Percentiles rank a stretch among this genome's conserved stretches.
Conservation (phyloP, 805 yeast species). For the Huiozyma sinensis region DNA sequence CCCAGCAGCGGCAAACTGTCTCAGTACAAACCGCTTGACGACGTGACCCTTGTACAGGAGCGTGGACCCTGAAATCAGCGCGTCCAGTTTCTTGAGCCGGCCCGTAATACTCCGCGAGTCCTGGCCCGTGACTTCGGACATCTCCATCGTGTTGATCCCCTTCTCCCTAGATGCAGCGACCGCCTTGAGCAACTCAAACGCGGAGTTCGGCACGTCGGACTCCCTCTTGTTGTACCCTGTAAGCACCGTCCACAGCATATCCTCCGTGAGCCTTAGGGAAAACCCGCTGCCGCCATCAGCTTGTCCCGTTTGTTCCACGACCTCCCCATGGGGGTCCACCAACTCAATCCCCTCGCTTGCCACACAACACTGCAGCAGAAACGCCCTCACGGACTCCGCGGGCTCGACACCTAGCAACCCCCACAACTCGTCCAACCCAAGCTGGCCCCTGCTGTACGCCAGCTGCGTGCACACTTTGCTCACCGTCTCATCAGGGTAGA, state of each 20-base stretch:
- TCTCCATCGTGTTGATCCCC: slow-evolving; percentile 52
- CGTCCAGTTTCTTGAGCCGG: slow-evolving; percentile 46
- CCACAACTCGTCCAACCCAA: slow-evolving; percentile 12
- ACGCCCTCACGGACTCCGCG: slow-evolving; percentile 8
- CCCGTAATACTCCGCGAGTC: slow-evolving; percentile 62
- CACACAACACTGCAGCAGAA: slow-evolving; percentile 12
- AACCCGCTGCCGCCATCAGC: background rate
- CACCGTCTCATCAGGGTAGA: slow-evolving; percentile 24
- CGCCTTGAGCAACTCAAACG: slow-evolving; percentile 44
- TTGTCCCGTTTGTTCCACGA: background rate
- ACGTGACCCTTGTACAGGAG: slow-evolving; percentile 37
- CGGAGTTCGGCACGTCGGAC: slow-evolving; percentile 42
- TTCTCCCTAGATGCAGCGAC: slow-evolving; percentile 45
- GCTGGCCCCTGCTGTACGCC: slow-evolving; percentile 25
- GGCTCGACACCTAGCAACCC: slow-evolving; percentile 7
- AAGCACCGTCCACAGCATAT: slow-evolving; percentile 45
- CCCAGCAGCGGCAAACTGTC: slow-evolving; percentile 29
- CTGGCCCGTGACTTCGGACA: slow-evolving; percentile 49
- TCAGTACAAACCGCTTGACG: slow-evolving; percentile 44
- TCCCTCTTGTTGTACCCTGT: slow-evolving; percentile 47
- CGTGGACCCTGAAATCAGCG: slow-evolving; percentile 35
- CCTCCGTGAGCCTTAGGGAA: slow-evolving; percentile 37
- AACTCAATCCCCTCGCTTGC: slow-evolving; percentile 3
- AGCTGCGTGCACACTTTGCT: slow-evolving; percentile 18
- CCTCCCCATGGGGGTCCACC: background rate